Evolutionary conservation across 1,284 basidiomycete species (phyloP), one percentile per base, ranked within the genome.

Genomic region (Ustilago esculenta): DNA sequence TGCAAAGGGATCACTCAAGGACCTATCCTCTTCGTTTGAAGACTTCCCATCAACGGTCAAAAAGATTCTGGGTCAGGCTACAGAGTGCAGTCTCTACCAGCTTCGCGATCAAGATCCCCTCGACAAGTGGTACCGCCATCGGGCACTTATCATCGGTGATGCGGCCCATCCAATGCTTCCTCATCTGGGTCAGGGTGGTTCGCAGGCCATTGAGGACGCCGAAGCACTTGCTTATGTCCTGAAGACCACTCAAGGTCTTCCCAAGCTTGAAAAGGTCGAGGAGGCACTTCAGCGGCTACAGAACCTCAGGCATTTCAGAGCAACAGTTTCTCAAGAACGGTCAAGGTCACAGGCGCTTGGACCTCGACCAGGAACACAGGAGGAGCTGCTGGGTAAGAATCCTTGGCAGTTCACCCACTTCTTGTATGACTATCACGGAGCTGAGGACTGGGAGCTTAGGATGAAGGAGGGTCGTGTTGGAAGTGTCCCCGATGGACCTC

Each of bases 401-500:
- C 53, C 72, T 21, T 64, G 64, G 48, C 47, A 69, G 45, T 73
- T 72, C 20, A 60, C 54, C 17, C 15, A 40, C 10, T 81, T 75
- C 63, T 58, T 58, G 45, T 78, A 72, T 60, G 51, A 59, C 23
- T 79, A 81, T 52, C 43, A 54, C 17, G 79, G 79, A 21, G 77
- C 77, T 1, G 45, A 54, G 29, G 69, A 70, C 27, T 81, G 76
- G 75, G 67, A 74, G 48, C 42, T 37, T 41, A 35, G 64, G 60
- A 48, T 65, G 60, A 30, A 54, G 65, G 68, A 85, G 91, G 91
- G 48, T 90, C 91, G 67, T 92, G 87, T 20, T 1, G 49, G 49
- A n/a, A n/a, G n/a, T n/a, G n/a, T n/a, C n/a, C n/a, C n/a, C n/a
- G n/a, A n/a, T n/a, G n/a, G n/a, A n/a, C n/a, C n/a, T n/a, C n/a